phyloP scores from a whole-genome alignment of 2,329 filamentous ascomycete species.

The Ceratocystis albifundus region DNA sequence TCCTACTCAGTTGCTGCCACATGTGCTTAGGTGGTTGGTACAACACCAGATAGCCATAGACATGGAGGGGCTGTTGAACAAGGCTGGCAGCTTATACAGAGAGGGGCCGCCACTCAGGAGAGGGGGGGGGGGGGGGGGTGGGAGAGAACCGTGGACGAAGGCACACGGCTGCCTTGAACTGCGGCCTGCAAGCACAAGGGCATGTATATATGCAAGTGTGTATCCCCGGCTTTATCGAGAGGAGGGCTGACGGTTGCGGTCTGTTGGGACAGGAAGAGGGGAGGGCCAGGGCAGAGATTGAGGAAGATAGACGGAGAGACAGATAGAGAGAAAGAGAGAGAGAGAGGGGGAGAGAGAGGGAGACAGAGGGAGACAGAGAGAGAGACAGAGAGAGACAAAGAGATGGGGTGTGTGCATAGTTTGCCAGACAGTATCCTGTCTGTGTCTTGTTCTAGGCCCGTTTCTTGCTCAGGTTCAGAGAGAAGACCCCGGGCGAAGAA shows the following conservation, averaged over 20 bases:
- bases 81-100: too few species aligned
- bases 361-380: too few species aligned
- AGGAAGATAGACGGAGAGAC: not conserved
- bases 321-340: too few species aligned
- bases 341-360: too few species aligned
- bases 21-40: too few species aligned
- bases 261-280: not conserved
- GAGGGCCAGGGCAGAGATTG: not conserved
- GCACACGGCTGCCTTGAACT: too few species aligned
- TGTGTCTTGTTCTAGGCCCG: not conserved
- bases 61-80: too few species aligned
- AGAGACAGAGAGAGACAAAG: not conserved
- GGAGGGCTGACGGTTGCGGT: not conserved
- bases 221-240: not conserved
- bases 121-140: too few species aligned
- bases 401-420: not conserved
- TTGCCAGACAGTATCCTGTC: not conserved
- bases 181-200: not conserved
- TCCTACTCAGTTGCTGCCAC: too few species aligned
- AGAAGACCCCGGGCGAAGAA: not conserved
- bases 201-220: not conserved
- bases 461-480: not conserved
- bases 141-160: too few species aligned
- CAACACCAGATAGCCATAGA: too few species aligned
- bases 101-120: too few species aligned